These are phyloP conservation scores for Fusarium sororula DNA, from an alignment of 2,329 filamentous ascomycete genomes.

Conservation along the genomic window DNA sequence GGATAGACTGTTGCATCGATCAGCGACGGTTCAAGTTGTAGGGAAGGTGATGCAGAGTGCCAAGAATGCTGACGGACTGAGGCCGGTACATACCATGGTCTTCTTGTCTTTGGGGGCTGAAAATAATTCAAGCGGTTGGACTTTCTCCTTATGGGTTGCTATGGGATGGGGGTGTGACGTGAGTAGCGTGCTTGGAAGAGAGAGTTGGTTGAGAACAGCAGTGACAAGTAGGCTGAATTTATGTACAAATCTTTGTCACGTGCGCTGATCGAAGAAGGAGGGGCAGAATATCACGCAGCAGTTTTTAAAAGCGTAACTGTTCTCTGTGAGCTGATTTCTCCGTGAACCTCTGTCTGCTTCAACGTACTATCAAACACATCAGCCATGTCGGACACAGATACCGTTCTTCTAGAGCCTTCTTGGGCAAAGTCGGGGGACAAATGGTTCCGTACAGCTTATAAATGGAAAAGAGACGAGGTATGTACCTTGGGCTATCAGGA, in stretches of 20 bases:
- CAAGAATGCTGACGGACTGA: background rate
- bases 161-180: background rate
- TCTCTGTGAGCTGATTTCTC: background rate
- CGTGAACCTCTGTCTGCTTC: background rate
- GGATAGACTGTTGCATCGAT: background rate
- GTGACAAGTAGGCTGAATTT: background rate
- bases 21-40: background rate
- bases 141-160: background rate
- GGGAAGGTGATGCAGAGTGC: background rate
- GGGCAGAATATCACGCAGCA: background rate
- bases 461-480: background rate
- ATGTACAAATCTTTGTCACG: background rate
- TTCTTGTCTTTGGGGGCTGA: background rate
- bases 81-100: background rate
- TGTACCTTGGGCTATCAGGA: fast-evolving
- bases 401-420: background rate
- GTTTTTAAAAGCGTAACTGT: background rate
- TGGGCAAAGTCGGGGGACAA: background rate
- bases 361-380: too few species aligned
- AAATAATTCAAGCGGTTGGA: background rate
- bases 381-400: fast-evolving
- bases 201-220: background rate
- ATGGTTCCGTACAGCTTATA: background rate
- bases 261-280: background rate
- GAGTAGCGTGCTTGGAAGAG: background rate